Conservation (phyloP, 768 basidiomycete species). For the Rhizopogon sp. region DNA sequence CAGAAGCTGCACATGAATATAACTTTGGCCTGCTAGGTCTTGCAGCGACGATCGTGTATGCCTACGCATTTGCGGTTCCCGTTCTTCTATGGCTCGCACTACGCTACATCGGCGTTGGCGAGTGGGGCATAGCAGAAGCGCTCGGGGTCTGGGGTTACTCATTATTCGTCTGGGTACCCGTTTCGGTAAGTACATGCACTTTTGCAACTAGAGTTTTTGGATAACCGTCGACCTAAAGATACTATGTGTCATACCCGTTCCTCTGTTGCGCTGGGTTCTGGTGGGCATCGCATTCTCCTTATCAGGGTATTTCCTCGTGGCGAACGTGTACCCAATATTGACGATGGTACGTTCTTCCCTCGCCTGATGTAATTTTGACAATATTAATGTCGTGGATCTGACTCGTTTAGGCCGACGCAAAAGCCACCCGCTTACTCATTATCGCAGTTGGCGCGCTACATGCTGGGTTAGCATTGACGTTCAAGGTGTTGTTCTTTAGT, state of each 20-base stretch:
- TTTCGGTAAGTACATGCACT: conserved; percentile 49
- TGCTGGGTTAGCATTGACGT: conserved; percentile 72
- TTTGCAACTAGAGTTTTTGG: neutral
- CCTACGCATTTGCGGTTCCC: conserved; percentile 82
- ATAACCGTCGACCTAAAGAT: conserved; percentile 40
- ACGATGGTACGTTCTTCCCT: conserved; percentile 53
- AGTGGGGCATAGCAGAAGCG: conserved; percentile 86
- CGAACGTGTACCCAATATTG: conserved; percentile 87
- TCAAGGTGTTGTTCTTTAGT: conserved; percentile 71
- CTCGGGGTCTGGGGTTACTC: conserved; percentile 78
- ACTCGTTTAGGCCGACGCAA: conserved; percentile 69
- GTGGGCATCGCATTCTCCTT: conserved; percentile 66
- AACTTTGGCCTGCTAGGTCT: conserved; percentile 84
- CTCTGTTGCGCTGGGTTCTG: conserved; percentile 78
- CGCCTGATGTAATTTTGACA: neutral
- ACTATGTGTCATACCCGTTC: conserved; percentile 81
- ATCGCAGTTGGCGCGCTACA: conserved; percentile 73
- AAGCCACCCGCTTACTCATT: conserved; percentile 79
- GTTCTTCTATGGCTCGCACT: conserved; percentile 79
- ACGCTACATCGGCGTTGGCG: conserved; percentile 81
- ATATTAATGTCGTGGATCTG: neutral
- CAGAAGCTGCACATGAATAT: conserved; percentile 58
- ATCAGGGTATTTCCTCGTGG: conserved; percentile 83
- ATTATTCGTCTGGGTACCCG: conserved; percentile 85
- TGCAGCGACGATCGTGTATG: conserved; percentile 79